Evolutionary conservation across 768 basidiomycete genomes (phyloP).

Genomic region (Leucocoprinus birnbaumii): DNA sequence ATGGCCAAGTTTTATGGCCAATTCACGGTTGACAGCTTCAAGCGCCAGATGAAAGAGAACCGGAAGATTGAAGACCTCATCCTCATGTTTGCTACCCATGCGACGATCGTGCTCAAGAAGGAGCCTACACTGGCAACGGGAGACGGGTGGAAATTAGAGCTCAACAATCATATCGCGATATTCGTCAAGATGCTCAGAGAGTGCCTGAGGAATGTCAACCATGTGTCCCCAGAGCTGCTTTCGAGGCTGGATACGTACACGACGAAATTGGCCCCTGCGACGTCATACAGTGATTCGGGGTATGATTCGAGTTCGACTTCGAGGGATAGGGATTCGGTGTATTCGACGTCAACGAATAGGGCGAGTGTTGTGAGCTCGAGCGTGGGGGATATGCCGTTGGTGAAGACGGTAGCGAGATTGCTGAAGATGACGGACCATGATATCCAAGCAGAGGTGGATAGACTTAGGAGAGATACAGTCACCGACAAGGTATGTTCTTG

Average conservation of each 20-base stretch:
- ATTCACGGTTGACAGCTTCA: conserved; percentile 81
- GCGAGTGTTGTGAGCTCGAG: conserved; percentile 31
- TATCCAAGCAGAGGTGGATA: conserved; percentile 72
- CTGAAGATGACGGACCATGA: conserved; percentile 73
- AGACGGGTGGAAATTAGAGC: conserved; percentile 90
- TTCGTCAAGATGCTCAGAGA: conserved; percentile 89
- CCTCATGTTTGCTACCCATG: conserved; percentile 91
- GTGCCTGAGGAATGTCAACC: conserved; percentile 65
- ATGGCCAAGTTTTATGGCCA: conserved; percentile 93
- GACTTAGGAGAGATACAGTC: conserved; percentile 54
- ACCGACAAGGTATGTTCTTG: conserved; percentile 64
- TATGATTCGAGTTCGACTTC: conserved; percentile 63
- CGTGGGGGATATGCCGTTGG: conserved; percentile 77
- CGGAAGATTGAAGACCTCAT: conserved; percentile 98
- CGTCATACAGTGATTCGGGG: conserved; percentile 58
- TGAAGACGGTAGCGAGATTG: conserved; percentile 60
- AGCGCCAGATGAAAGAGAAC: conserved; percentile 91
- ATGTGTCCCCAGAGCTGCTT: conserved; percentile 81
- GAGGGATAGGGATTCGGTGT: conserved; percentile 52
- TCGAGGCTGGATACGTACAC: conserved; percentile 82
- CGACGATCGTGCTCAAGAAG: conserved; percentile 85
- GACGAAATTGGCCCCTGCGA: conserved; percentile 69
- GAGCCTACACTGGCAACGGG: conserved; percentile 71
- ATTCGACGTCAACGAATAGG: conserved; percentile 24
- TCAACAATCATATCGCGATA: conserved; percentile 87